Base-by-base conservation (phyloP, 495 filamentous ascomycete species). In the Aspergillus nanangensis region DNA sequence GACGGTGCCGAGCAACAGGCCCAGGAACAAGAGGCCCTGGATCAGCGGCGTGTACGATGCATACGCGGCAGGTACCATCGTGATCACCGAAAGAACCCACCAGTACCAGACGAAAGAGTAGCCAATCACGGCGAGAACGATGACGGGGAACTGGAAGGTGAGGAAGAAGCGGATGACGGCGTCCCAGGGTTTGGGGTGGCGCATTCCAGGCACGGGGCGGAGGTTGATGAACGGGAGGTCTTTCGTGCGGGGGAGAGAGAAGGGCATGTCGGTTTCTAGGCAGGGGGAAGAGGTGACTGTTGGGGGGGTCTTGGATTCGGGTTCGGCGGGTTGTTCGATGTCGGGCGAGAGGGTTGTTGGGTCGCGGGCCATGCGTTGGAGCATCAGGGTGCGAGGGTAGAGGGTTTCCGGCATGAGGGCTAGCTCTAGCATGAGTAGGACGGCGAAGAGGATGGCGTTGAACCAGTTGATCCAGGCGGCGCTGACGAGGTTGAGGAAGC, bases 61-160 rank as follows among this genome's bases (percentile, higher is more conserved):
- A 48, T 84, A 84, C n/a, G 79, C 80, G 15, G 69, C 66, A 0
- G 81, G 81, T 7, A 81, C 61, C 65, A 79, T 70, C 3, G 81
- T 83, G 18, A 83, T 76, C 9, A 83, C 64, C 0, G 76, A 79
- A 5, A 82, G 50, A 9, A 84, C 59, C 79, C 78, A 83, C 80
- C 80, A 83, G 58, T 83, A 83, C 75, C 75, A 81, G 3, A 67
- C 53, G 49, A 82, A 83, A 41, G 63, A 72, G 58, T 78, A 84
- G 15, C 70, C 64, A 13, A 77, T 41, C 1, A 82, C 66, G 4
- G 67, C 47, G 18, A 80, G 59, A 0, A 65, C 55, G 0, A 81
- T 64, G 5, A 67, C 66, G 0, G 70, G 70, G 48, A 66, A 74
- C 37, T 62, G 66, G 48, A 72, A 81, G 1, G 73, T 76, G 50